Percentiles rank a stretch among this genome's conserved stretches.
Evolutionary conservation across 768 basidiomycete species (phyloP).

Genomic region (Saitozyma sp.): DNA sequence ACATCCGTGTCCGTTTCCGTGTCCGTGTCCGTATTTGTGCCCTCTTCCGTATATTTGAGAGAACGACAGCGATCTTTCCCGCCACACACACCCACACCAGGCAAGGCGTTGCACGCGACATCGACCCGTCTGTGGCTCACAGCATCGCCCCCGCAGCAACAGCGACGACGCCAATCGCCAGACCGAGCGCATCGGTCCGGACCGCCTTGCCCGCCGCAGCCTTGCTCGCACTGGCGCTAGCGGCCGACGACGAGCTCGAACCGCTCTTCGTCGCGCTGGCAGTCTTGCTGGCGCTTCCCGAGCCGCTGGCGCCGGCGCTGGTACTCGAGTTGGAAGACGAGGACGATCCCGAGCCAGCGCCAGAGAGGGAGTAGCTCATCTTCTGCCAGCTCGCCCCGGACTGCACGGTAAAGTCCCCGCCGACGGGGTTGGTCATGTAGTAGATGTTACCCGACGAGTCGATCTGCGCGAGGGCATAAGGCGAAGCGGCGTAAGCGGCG

Average conservation of each 20-base stretch:
- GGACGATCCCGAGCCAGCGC: neutral
- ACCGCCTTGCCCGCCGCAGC: constrained; percentile 8
- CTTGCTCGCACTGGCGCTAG: constrained; percentile 9
- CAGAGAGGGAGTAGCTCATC: constrained; percentile 42
- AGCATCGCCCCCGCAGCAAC: constrained; percentile 24
- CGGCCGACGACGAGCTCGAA: constrained; percentile 1
- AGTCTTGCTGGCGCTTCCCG: constrained; percentile 1
- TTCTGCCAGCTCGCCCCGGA: constrained; percentile 47
- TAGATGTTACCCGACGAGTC: constrained; percentile 46
- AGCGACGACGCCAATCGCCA: constrained; percentile 18
- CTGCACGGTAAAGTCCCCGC: constrained; percentile 39
- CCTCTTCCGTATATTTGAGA: constrained; percentile 3
- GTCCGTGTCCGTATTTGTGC: constrained; percentile 2
- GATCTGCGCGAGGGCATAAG: constrained; percentile 47
- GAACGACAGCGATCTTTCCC: neutral
- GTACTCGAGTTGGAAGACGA: neutral
- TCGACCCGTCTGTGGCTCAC: constrained; percentile 4
- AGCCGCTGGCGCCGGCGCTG: constrained; percentile 3
- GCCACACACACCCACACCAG: neutral
- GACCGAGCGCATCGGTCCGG: constrained; percentile 12
- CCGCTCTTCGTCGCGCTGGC: neutral
- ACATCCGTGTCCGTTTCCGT: neutral
- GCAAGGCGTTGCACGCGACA: neutral
- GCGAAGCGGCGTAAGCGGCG: constrained; percentile 50
- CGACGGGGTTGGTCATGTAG: constrained; percentile 42